Base-by-base conservation (phyloP, 2,329 filamentous ascomycete species). In the Apiospora malaysiana region DNA sequence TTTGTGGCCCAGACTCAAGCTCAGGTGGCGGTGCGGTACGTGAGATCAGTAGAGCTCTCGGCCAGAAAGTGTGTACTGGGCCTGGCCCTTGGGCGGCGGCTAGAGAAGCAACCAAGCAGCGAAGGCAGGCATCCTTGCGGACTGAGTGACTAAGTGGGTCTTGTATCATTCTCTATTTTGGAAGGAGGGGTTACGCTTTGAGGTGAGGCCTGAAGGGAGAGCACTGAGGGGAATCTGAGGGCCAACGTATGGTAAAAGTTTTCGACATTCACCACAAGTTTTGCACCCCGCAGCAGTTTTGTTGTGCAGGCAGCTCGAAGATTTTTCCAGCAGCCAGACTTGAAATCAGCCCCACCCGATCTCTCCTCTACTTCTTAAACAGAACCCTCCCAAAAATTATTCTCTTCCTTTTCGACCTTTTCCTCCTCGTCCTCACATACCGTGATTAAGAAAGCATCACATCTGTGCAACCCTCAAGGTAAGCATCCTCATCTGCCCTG, bases 401-500 rank as follows among this genome's bases (percentile, higher is more conserved):
- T 56, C 14, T 56, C 32, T 25, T 56, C 49, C 49, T 25, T 23
- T 56, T 56, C 25, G 49, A 56, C 32, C 32, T 32, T 32, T 56
- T 56, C 49, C 32, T 56, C 49, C 25, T 59, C 51, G 51, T 42
- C 40, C 9, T 42, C 51, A 59, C 51, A 59, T 56, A 56, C 49
- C 49, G 49, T 56, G 49, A 56, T 56, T 25, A 66, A 66, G 63
- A 32, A 32, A 32, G 32, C 63, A 66, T 66, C 63, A 66, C 42
- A 40, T 21, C 63, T 66, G 63, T 43, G 63, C 63, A 63, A 65
- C 32, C 25, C 21, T 66, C 21, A 66, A 43, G 40, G 65, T 66
- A 66, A 43, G 65, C 37, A 43, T 7, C n/a, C 23, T n/a, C 42
- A 12, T 43, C 23, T 18, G 12, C 65, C n/a, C 32, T 32, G 32